Evolutionary conservation across 2,329 filamentous ascomycete species (phyloP).

Genomic region (Penicillium brevicompactum): DNA sequence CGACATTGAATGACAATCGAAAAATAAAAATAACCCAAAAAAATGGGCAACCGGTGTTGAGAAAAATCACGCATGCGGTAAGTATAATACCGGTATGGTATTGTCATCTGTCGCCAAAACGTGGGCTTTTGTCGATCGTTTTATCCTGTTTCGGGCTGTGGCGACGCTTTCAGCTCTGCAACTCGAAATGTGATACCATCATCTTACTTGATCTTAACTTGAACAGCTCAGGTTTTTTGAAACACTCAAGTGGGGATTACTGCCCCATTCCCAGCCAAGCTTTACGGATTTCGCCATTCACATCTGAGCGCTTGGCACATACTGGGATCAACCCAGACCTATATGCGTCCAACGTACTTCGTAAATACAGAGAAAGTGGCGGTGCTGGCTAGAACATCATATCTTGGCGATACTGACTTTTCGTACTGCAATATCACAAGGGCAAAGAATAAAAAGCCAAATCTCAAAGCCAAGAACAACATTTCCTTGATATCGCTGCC

Average conservation of each 20-base stretch:
- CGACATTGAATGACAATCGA: background rate
- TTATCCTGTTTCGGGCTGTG: background rate
- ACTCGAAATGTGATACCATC: background rate
- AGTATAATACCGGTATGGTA: constrained; percentile 15
- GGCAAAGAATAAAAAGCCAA: background rate
- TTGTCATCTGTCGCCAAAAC: constrained; percentile 19
- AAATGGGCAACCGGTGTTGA: constrained; percentile 16
- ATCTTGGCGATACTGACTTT: background rate
- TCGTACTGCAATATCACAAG: background rate
- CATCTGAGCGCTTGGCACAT: background rate
- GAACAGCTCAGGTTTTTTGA: too few species aligned
- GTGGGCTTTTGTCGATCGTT: constrained; percentile 6
- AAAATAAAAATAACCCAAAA: background rate
- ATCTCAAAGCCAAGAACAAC: background rate
- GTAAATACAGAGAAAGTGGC: background rate
- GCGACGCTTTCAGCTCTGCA: background rate
- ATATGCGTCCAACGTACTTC: too few species aligned
- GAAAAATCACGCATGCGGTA: constrained; percentile 14
- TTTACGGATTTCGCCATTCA: background rate
- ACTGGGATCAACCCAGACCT: too few species aligned
- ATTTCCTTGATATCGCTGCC: background rate
- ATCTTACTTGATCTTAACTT: too few species aligned
- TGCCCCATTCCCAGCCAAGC: background rate
- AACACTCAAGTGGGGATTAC: too few species aligned
- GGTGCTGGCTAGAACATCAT: background rate